A percentile compares a stretch with the other conserved stretches of the same genome.
Evolutionary conservation across 169 alveolate species (phyloP).

Genomic region (Cystoisospora suis): DNA sequence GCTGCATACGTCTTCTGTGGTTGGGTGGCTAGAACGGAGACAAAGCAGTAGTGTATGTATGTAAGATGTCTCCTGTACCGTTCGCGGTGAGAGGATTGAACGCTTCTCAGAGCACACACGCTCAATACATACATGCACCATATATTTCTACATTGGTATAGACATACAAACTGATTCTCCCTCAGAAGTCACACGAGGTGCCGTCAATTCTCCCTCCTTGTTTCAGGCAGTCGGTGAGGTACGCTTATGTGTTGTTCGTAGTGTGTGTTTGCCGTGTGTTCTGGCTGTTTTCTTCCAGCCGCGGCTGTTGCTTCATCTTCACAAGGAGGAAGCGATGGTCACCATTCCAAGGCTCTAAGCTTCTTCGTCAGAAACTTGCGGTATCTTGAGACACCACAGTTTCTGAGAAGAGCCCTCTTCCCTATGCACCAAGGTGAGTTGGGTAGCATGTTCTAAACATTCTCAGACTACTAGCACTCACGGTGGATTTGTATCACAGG

Average conservation of each 20-base stretch:
- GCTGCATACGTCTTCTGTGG: no score
- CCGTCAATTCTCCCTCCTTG: neutral
- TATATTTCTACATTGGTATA: neutral
- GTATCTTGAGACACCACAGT: constrained; percentile 98
- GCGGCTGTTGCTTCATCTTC: neutral
- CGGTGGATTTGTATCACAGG: no score
- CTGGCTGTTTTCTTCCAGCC: neutral
- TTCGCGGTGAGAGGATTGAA: no score
- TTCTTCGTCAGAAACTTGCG: constrained; percentile 92
- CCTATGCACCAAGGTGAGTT: constrained; percentile 72
- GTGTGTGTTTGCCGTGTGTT: neutral
- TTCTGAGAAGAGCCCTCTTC: constrained; percentile 91
- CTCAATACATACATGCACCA: neutral
- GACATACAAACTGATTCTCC: neutral
- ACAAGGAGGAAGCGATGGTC: constrained; percentile 21
- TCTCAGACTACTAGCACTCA: no score
- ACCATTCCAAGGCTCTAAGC: constrained; percentile 76
- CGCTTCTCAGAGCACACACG: neutral
- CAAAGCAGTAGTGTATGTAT: no score
- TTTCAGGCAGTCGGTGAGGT: no score
- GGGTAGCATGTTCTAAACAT: no score
- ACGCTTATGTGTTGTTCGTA: no score
- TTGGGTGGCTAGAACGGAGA: no score
- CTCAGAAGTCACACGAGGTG: neutral
- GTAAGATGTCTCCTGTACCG: no score